phyloP scores from a whole-genome alignment of 2,329 filamentous ascomycete species.

The Coniochaeta sp. region DNA sequence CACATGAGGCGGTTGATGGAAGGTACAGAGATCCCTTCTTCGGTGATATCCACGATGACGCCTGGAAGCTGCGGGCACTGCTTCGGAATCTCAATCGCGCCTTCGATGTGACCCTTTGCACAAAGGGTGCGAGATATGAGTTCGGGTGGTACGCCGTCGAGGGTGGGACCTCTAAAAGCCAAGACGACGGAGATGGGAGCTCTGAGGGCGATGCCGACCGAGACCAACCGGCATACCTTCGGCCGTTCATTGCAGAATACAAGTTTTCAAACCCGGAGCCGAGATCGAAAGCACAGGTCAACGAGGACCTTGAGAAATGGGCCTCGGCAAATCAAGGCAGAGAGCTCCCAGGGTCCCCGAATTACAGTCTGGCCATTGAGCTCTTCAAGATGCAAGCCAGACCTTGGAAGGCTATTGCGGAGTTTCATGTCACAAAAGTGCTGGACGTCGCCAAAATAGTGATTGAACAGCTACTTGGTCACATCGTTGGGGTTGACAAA shows the following conservation, averaged over 20 bases:
- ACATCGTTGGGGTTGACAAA: slow-evolving; percentile 22
- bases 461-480: slow-evolving; percentile 26
- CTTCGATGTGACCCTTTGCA: slow-evolving; percentile 19
- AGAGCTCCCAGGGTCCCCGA: slow-evolving; percentile 31
- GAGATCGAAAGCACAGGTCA: slow-evolving; percentile 8
- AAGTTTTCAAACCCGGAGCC: not conserved
- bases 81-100: slow-evolving; percentile 23
- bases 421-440: slow-evolving; percentile 25
- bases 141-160: slow-evolving; percentile 5
- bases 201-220: not conserved
- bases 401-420: slow-evolving; percentile 31
- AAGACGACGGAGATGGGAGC: not conserved
- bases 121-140: slow-evolving; percentile 3
- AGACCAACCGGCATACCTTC: not conserved
- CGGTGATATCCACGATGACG: slow-evolving; percentile 15
- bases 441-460: slow-evolving; percentile 23
- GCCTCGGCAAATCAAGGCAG: slow-evolving; percentile 30
- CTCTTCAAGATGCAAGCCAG: slow-evolving; percentile 30
- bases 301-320: slow-evolving; percentile 21
- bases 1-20: slow-evolving; percentile 29
- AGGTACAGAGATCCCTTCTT: slow-evolving; percentile 33
- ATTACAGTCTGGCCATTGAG: slow-evolving; percentile 26
- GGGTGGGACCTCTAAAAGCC: not conserved
- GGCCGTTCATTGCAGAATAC: not conserved
- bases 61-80: slow-evolving; percentile 21